phyloP scores from a whole-genome alignment of 139 green algal species.

The Pleodorina starrii region DNA sequence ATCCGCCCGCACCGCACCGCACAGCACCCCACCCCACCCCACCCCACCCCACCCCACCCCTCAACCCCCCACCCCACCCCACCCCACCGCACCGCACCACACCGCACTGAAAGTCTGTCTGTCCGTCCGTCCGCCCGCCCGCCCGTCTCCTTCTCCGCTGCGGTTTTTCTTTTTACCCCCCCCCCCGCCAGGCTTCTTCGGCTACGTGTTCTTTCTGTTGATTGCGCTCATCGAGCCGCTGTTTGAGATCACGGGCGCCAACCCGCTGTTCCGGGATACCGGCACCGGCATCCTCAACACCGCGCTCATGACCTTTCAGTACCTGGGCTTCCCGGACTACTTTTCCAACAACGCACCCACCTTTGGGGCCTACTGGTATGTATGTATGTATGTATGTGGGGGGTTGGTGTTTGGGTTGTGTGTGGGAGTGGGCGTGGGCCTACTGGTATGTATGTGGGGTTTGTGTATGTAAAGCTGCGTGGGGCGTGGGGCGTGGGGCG shows the following conservation, averaged over 20 bases:
- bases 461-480: no score
- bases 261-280: constrained; percentile 9
- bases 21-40: no score
- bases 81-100: no score
- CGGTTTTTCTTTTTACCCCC: no score
- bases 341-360: constrained; percentile 9
- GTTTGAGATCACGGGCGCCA: constrained; percentile 22
- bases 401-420: not conserved
- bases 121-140: no score
- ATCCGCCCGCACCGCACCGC: no score
- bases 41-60: no score
- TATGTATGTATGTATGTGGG: not conserved
- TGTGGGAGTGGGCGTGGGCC: no score
- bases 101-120: not conserved
- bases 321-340: constrained; percentile 5
- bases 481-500: no score
- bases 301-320: constrained; percentile 17
- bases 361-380: constrained; percentile 1
- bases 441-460: no score
- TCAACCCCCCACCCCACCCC: no score
- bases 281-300: not conserved
- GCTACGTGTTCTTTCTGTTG: constrained; percentile 21
- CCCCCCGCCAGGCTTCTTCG: constrained; percentile 36
- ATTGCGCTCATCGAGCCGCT: not conserved
- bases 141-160: no score